Conservation (phyloP, 2,329 filamentous ascomycete species). For the Fusarium sp. region DNA sequence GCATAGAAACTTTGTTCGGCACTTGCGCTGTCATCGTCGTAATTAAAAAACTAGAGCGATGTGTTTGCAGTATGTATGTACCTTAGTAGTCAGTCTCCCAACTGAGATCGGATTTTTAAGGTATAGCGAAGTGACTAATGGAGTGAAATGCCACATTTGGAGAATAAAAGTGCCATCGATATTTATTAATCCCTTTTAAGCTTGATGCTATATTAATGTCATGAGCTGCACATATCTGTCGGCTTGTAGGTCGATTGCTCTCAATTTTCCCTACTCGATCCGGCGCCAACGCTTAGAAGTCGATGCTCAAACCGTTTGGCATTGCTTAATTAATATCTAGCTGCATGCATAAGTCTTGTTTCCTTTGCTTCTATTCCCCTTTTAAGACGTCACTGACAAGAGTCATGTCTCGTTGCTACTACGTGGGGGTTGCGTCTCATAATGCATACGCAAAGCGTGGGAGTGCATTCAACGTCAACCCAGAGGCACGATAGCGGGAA, state of each 20-base stretch:
- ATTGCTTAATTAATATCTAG: not conserved
- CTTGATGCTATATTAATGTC: not conserved
- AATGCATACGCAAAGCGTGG: constrained; percentile 12
- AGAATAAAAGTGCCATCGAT: not conserved
- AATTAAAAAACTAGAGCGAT: not conserved
- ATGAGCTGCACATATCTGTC: not conserved
- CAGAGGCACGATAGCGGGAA: not conserved
- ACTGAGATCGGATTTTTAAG: not conserved
- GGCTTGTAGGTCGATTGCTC: not conserved
- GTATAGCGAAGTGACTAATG: not conserved
- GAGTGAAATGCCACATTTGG: not conserved
- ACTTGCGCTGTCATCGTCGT: constrained; percentile 25
- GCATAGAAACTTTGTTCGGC: constrained; percentile 35
- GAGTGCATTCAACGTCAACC: constrained; percentile 4
- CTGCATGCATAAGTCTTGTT: constrained; percentile 9
- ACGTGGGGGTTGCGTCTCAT: constrained; percentile 12
- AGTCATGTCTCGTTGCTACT: constrained; percentile 17
- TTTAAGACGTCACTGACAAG: constrained; percentile 15
- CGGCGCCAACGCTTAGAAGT: not conserved
- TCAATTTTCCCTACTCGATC: not conserved
- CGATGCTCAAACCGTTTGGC: not conserved
- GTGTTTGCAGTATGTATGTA: not conserved
- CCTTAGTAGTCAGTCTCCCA: not conserved
- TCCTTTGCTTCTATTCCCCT: constrained; percentile 1
- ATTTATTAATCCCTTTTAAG: not conserved